phyloP scores from a whole-genome alignment of 1,284 basidiomycete species.

The Ceratorhiza oryzae-sativae region DNA sequence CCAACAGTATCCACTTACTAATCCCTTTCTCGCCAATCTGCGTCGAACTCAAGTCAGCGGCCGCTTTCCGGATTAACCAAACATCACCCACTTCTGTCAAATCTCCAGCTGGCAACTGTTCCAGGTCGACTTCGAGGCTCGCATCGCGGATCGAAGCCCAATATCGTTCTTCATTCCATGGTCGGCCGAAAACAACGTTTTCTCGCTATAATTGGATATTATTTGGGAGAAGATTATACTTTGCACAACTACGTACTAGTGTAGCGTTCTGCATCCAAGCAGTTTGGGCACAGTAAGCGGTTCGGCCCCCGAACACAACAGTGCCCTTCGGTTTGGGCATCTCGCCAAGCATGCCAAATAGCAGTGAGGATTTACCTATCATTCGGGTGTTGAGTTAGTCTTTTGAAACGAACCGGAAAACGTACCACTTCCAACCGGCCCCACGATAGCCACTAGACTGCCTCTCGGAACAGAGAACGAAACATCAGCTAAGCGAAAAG shows the following conservation, averaged over 20 bases:
- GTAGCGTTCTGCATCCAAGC: slow-evolving; percentile 91
- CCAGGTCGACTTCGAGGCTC: slow-evolving; percentile 71
- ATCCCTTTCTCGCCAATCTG: slow-evolving; percentile 73
- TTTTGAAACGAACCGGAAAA: background rate
- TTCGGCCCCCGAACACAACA: slow-evolving; percentile 69
- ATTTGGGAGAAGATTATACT: background rate
- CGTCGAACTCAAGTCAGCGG: background rate
- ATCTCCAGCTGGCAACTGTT: slow-evolving; percentile 75
- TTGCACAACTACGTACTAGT: slow-evolving; percentile 58
- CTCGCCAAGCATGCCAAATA: slow-evolving; percentile 76
- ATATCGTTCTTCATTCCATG: slow-evolving; percentile 71
- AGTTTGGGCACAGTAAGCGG: slow-evolving; percentile 83
- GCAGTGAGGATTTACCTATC: slow-evolving; percentile 65
- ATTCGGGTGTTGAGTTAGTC: slow-evolving; percentile 40
- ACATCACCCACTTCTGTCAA: slow-evolving; percentile 72
- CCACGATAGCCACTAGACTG: slow-evolving; percentile 68
- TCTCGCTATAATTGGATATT: slow-evolving; percentile 54
- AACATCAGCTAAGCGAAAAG: slow-evolving; percentile 56
- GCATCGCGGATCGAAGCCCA: slow-evolving; percentile 69
- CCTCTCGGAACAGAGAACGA: slow-evolving; percentile 65
- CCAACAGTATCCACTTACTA: slow-evolving; percentile 48
- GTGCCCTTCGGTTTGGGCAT: slow-evolving; percentile 66
- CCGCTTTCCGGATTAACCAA: slow-evolving; percentile 16
- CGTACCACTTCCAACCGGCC: slow-evolving; percentile 65
- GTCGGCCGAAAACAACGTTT: slow-evolving; percentile 71